Base-by-base conservation (phyloP, 306 rosid species). In the Arachis stenosperma region DNA sequence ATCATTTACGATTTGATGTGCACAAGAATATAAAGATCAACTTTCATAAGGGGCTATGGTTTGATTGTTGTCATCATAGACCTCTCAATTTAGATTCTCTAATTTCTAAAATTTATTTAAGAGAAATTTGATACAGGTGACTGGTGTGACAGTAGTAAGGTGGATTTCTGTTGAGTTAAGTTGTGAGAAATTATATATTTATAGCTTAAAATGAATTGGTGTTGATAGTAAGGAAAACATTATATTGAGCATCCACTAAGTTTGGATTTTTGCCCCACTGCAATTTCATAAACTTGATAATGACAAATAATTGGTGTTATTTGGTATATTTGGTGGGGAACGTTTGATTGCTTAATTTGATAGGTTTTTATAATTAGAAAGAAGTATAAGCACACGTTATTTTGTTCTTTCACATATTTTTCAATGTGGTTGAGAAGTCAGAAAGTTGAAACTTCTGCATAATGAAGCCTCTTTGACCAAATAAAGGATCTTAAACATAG, bases 271-370 rank as follows among this genome's bases (percentile, higher is more conserved):
- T 54, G 46, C 42, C n/a, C 71, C 54, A 29, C 30, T 67, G 46
- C 46, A 40, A 61, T 48, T 37, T 9, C 58, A 37, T 69, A 14
- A 22, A 44, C 27, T 73, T 9, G 29, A 46, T 55, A 17, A 27
- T 64, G 42, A 43, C 46, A 13, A 12, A 17, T 55, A 43, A 2
- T 55, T 55, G 64, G 69, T 36, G 27, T 43, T 72, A 11, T 67
- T 59, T 68, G 42, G 56, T 75, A 65, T 55, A 39, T 69, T 55
- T 55, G 47, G 14, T 56, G 71, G 5, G 68, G 50, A 81, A 15
- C 7, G 33, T 65, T 64, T 69, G 60, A 55, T 59, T 70, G 39
- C 50, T 60, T 42, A 9, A 58, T 67, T 60, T 27, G 50, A 56
- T 67, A 1, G 57, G 9, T 62, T 48, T n/a, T n/a, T n/a, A n/a